Conservation (phyloP, 805 yeast genomes). For the Peterozyma toletana region DNA sequence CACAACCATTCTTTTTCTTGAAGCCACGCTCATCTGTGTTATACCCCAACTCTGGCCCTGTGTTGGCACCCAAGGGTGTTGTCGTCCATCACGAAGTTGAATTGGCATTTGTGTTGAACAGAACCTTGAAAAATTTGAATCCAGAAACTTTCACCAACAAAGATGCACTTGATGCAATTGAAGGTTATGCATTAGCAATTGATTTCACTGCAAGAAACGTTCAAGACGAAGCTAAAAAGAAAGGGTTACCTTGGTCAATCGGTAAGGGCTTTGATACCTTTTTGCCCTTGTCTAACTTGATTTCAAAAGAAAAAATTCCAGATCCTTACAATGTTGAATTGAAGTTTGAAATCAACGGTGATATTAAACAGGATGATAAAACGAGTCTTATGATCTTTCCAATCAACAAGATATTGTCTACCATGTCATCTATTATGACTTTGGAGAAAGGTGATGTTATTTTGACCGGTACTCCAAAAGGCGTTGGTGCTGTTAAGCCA, state of each 20-base stretch:
- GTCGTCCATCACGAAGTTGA: conserved; percentile 91
- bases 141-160: conserved; percentile 46
- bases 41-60: conserved; percentile 62
- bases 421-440: conserved; percentile 87
- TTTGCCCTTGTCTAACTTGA: conserved; percentile 73
- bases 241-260: conserved; percentile 94
- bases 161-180: conserved; percentile 73
- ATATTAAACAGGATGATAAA: conserved; percentile 56
- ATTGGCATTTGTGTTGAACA: conserved; percentile 69
- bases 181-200: conserved; percentile 82
- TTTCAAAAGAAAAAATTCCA: conserved; percentile 57
- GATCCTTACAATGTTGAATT: conserved; percentile 70
- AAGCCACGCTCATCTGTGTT: conserved; percentile 83
- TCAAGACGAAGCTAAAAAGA: conserved; percentile 88
- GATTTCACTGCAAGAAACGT: conserved; percentile 96
- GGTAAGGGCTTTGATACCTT: conserved; percentile 97
- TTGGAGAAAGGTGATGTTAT: conserved; percentile 85
- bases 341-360: conserved; percentile 63
- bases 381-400: conserved; percentile 85
- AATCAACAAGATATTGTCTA: conserved; percentile 69
- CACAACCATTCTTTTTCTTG: conserved; percentile 85
- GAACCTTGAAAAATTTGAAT: conserved; percentile 53
- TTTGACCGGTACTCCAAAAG: conserved; percentile 95
- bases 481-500: conserved; percentile 78
- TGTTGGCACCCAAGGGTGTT: conserved; percentile 76